phyloP scores from a whole-genome alignment of 2,329 filamentous ascomycete species.

The Phaeosphaeriaceae sp. region DNA sequence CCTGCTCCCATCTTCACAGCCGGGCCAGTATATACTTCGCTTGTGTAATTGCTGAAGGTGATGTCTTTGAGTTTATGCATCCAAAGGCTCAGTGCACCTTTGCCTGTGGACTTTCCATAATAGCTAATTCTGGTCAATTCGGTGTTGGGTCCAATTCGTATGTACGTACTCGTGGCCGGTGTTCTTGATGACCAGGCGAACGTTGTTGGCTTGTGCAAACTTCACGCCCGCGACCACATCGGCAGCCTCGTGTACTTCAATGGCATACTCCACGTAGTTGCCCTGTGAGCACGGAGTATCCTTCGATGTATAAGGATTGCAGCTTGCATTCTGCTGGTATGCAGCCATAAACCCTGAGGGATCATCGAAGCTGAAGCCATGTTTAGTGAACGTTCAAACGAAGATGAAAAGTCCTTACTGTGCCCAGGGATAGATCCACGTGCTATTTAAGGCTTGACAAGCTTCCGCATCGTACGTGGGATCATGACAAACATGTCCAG shows the following conservation, averaged over 20 bases:
- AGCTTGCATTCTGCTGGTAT: conserved; percentile 7
- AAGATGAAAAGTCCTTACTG: conserved; percentile 23
- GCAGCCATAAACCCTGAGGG: background rate
- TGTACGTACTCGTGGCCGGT: conserved; percentile 7
- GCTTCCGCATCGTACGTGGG: conserved; percentile 22
- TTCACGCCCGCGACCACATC: conserved; percentile 18
- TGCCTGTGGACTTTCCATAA: conserved; percentile 37
- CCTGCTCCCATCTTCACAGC: conserved; percentile 38
- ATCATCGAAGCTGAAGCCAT: background rate
- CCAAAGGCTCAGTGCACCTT: conserved; percentile 38
- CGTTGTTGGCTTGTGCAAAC: background rate
- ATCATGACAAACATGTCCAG: conserved; percentile 36
- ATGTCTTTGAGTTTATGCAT: conserved; percentile 36
- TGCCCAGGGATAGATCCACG: conserved; percentile 14
- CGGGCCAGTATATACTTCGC: conserved; percentile 31
- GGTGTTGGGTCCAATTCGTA: background rate
- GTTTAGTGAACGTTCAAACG: background rate
- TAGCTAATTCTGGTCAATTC: conserved; percentile 6
- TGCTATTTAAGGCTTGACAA: conserved; percentile 25
- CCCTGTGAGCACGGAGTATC: conserved; percentile 6
- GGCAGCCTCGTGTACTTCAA: background rate
- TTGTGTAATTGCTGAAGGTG: conserved; percentile 27
- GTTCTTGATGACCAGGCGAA: conserved; percentile 6
- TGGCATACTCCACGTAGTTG: conserved; percentile 3
- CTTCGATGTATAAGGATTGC: background rate